A percentile compares a stretch with the other conserved stretches of the same genome.
These are phyloP conservation scores for Solanum infundibuliforme DNA, from an alignment of 257 asterid species.

Conservation along the genomic window DNA sequence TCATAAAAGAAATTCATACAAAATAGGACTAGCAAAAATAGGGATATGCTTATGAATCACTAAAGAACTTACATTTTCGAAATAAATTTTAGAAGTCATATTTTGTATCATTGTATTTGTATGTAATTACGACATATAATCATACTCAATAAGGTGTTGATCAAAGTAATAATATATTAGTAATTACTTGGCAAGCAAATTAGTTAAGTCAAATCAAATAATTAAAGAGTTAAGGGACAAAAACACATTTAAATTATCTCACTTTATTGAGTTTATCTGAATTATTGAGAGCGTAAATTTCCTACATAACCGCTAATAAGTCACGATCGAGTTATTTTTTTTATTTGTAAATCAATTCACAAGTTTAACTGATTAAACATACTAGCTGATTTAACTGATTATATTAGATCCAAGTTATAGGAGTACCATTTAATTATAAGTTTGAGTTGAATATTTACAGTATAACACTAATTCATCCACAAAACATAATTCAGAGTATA, in stretches of 20 bases:
- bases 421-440: background rate
- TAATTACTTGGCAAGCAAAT: background rate
- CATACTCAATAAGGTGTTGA: background rate
- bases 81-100: background rate
- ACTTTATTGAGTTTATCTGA: no score
- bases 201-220: no score
- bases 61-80: background rate
- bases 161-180: background rate
- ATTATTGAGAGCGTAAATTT: no score
- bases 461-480: background rate
- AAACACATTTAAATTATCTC: background rate
- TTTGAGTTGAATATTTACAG: background rate
- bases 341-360: background rate
- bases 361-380: background rate
- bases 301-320: background rate
- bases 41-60: background rate
- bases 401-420: background rate
- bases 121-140: background rate
- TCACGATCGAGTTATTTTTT: no score
- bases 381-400: background rate
- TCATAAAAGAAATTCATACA: background rate
- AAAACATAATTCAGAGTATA: background rate
- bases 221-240: background rate
- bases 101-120: background rate
- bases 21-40: background rate